phyloP scores from a whole-genome alignment of 1,284 basidiomycete genomes.

The Macrocybe sp. region DNA sequence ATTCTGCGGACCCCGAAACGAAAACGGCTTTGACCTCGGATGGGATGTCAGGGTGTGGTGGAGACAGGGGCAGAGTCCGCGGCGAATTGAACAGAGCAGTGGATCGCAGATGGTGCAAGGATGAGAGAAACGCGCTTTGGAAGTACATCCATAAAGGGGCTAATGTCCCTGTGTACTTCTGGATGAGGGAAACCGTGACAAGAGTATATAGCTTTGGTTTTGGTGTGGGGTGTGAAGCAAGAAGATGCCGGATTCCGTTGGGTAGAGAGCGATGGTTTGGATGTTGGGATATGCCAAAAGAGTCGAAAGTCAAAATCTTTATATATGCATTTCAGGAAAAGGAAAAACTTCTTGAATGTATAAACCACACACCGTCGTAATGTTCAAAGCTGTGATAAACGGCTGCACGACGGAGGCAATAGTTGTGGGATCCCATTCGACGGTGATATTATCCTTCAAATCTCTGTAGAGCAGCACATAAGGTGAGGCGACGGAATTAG shows the following conservation, averaged over 20 bases:
- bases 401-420: conserved; percentile 59
- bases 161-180: conserved; percentile 59
- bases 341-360: not conserved
- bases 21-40: conserved; percentile 32
- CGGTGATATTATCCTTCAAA: conserved; percentile 76
- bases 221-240: conserved; percentile 31
- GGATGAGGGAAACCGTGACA: conserved; percentile 47
- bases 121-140: conserved; percentile 36
- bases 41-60: conserved; percentile 1
- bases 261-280: conserved; percentile 85
- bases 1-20: conserved; percentile 52
- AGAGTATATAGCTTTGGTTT: conserved; percentile 45
- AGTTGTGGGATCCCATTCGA: conserved; percentile 58
- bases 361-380: conserved; percentile 52
- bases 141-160: conserved; percentile 32
- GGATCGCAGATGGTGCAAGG: conserved; percentile 15
- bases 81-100: not conserved
- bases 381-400: conserved; percentile 55
- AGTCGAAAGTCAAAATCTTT: conserved; percentile 92
- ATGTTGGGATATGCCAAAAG: conserved; percentile 77
- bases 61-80: not conserved
- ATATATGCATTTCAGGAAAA: not conserved
- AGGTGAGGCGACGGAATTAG: not conserved
- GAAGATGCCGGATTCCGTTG: conserved; percentile 44
- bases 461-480: conserved; percentile 35